A percentile compares a stretch with the other conserved stretches of the same genome.
phyloP scores from a whole-genome alignment of 768 basidiomycete species.

The Amanita molliuscula region DNA sequence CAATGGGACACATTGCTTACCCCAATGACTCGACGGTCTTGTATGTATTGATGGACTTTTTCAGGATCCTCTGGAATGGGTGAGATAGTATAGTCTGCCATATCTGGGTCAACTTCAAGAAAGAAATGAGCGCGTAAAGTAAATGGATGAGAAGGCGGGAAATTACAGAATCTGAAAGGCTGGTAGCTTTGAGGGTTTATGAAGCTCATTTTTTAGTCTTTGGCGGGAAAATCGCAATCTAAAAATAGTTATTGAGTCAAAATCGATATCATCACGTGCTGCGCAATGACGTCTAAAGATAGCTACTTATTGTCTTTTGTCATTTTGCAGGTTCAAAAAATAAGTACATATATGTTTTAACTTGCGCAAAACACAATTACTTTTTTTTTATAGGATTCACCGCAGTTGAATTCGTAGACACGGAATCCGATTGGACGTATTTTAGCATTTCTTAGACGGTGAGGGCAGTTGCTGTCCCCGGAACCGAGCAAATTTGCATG shows the following conservation, averaged over 20 bases:
- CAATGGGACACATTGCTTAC: slow-evolving; percentile 28
- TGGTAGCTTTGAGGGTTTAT: slow-evolving; percentile 22
- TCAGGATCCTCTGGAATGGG: slow-evolving; percentile 58
- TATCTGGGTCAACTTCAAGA: slow-evolving; percentile 32
- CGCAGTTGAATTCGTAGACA: too few relatives aligned
- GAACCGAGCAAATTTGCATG: too few relatives aligned
- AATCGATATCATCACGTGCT: background rate
- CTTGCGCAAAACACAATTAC: too few relatives aligned
- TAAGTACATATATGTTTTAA: too few relatives aligned
- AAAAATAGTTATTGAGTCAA: background rate
- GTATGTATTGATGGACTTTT: slow-evolving; percentile 62
- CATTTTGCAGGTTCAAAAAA: too few relatives aligned
- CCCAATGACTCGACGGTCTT: slow-evolving; percentile 72
- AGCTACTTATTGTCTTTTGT: too few relatives aligned
- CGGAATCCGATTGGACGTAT: too few relatives aligned
- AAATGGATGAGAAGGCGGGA: slow-evolving; percentile 12
- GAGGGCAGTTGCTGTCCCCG: too few relatives aligned
- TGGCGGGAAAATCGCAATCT: background rate
- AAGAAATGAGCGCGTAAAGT: slow-evolving; percentile 8
- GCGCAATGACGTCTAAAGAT: too few relatives aligned
- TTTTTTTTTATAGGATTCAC: too few relatives aligned
- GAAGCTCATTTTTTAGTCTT: slow-evolving; percentile 13
- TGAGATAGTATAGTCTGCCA: slow-evolving; percentile 36
- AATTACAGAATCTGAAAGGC: slow-evolving; percentile 26
- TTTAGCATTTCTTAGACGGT: too few relatives aligned